phyloP scores from a whole-genome alignment of 2,329 filamentous ascomycete genomes.

The Aspergillus arachidicola region DNA sequence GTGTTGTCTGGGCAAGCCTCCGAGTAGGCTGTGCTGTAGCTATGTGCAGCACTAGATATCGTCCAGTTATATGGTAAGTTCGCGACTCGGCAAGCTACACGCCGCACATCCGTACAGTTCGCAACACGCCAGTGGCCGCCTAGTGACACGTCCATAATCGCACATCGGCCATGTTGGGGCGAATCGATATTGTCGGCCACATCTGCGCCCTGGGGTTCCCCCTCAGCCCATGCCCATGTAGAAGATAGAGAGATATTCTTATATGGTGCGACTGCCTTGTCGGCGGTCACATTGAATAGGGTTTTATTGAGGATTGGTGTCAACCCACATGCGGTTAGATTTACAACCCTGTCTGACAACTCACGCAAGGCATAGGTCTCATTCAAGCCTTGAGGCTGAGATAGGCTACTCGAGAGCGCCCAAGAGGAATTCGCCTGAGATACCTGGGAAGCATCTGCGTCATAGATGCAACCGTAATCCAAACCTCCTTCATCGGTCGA shows the following conservation, averaged over 20 bases:
- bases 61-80: conserved; percentile 61
- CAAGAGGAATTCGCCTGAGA: conserved; percentile 57
- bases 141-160: conserved; percentile 52
- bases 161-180: conserved; percentile 54
- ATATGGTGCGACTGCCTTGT: conserved; percentile 50
- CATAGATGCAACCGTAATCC: conserved; percentile 58
- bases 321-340: conserved; percentile 60
- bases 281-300: conserved; percentile 55
- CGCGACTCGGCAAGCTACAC: conserved; percentile 59
- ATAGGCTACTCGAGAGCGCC: conserved; percentile 42
- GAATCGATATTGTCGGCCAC: conserved; percentile 26
- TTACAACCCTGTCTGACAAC: conserved; percentile 38
- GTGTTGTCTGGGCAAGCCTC: conserved; percentile 53
- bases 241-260: conserved; percentile 53
- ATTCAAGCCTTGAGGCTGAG: conserved; percentile 30
- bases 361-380: conserved; percentile 29
- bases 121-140: conserved; percentile 60
- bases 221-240: conserved; percentile 63
- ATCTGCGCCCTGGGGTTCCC: conserved; percentile 56
- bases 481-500: conserved; percentile 45
- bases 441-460: conserved; percentile 43
- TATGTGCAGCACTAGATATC: conserved; percentile 46
- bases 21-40: conserved; percentile 48
- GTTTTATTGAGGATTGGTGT: conserved; percentile 62
- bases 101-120: conserved; percentile 56